These are phyloP conservation scores for Albophoma yamanashiensis DNA, from an alignment of 2,329 filamentous ascomycete genomes.

Conservation along the genomic window DNA sequence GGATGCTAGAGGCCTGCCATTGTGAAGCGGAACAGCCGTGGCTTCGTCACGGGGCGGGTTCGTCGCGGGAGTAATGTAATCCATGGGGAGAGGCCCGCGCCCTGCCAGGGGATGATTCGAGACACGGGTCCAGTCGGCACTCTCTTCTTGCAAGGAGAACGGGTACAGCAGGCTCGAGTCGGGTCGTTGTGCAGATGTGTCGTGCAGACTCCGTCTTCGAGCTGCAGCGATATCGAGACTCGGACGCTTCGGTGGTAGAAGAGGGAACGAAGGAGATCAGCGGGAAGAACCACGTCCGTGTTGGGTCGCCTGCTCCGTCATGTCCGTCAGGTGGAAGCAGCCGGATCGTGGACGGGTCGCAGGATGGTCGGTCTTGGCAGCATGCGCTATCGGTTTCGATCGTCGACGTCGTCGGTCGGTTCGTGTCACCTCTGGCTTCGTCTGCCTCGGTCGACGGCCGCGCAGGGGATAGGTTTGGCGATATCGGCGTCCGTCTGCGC, in stretches of 20 bases:
- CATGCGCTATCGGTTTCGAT: background rate
- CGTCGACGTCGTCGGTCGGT: background rate
- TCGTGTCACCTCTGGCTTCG: background rate
- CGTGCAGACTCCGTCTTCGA: background rate
- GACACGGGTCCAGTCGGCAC: background rate
- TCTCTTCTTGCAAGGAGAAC: background rate
- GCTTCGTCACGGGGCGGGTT: constrained; percentile 1
- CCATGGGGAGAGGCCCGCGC: constrained; percentile 2
- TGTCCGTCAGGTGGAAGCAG: background rate
- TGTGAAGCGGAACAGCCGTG: constrained; percentile 3
- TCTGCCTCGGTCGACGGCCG: background rate
- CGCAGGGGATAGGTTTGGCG: background rate
- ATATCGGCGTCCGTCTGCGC: background rate
- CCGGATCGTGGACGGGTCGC: background rate
- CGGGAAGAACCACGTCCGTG: background rate
- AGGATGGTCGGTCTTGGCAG: background rate
- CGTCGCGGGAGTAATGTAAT: background rate
- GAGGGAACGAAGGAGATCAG: background rate
- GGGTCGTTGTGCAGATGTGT: background rate
- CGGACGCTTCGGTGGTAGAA: no score
- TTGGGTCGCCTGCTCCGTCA: background rate
- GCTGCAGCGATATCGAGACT: background rate
- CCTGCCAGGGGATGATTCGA: background rate
- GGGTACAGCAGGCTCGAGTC: background rate
- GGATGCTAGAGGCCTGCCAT: constrained; percentile 4